These are phyloP conservation scores for Collybia nuda DNA, from an alignment of 768 basidiomycete genomes.

Conservation along the genomic window DNA sequence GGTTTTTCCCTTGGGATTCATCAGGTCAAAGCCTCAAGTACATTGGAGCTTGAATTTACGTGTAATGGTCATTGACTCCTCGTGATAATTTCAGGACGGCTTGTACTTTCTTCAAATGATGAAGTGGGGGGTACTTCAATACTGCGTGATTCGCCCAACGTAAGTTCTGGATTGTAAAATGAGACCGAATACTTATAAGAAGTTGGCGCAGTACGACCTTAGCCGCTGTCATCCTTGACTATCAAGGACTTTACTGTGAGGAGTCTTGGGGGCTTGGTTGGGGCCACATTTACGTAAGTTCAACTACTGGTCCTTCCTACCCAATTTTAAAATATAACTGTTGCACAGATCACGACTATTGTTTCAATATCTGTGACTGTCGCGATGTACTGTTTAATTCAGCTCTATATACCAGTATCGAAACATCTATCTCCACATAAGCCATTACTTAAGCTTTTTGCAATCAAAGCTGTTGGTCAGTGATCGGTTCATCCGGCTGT, in stretches of 20 bases:
- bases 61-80: not conserved
- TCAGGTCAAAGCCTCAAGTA: conserved; percentile 64
- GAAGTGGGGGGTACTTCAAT: conserved; percentile 79
- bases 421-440: conserved; percentile 52
- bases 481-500: not conserved
- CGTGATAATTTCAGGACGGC: conserved; percentile 45
- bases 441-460: conserved; percentile 67
- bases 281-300: conserved; percentile 66
- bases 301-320: not conserved
- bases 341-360: conserved; percentile 49
- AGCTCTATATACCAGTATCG: conserved; percentile 63
- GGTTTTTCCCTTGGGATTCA: conserved; percentile 67
- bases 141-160: conserved; percentile 64
- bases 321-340: not conserved
- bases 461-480: conserved; percentile 73
- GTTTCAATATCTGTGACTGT: conserved; percentile 72
- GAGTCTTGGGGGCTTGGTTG: conserved; percentile 65
- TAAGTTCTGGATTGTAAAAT: conserved; percentile 23
- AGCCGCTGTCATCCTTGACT: conserved; percentile 60
- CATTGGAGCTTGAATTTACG: conserved; percentile 9
- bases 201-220: conserved; percentile 46
- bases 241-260: conserved; percentile 71
- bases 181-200: not conserved
- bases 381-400: conserved; percentile 78
- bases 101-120: conserved; percentile 70